phyloP scores from a whole-genome alignment of 768 basidiomycete species.

The Tulasnella sp. region DNA sequence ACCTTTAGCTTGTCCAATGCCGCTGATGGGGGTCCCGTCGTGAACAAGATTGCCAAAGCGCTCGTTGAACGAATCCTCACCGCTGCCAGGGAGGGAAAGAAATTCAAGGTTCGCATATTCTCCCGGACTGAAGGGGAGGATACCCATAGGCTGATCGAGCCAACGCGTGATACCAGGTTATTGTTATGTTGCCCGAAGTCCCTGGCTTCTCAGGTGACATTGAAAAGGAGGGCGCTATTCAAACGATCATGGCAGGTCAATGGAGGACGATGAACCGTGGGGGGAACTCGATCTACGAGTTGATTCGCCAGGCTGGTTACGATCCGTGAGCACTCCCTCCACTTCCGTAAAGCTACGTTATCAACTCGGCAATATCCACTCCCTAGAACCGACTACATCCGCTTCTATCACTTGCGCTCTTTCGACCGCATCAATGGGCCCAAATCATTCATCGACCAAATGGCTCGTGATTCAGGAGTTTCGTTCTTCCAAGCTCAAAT shows the following conservation, averaged over 20 bases:
- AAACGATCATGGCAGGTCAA: conserved; percentile 62
- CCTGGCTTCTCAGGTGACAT: conserved; percentile 88
- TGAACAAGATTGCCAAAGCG: conserved; percentile 79
- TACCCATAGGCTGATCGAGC: background rate
- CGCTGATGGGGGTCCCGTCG: conserved; percentile 56
- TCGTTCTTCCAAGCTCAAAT: conserved; percentile 82
- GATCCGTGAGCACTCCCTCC: conserved; percentile 57
- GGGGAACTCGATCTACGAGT: conserved; percentile 79
- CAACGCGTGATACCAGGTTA: conserved; percentile 48
- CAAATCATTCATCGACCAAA: conserved; percentile 19
- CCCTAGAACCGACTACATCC: conserved; percentile 71
- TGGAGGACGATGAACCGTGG: conserved; percentile 81
- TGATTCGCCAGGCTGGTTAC: conserved; percentile 67
- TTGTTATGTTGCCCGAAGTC: conserved; percentile 84
- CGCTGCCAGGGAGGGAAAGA: conserved; percentile 63
- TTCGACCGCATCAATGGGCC: conserved; percentile 52
- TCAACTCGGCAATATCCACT: background rate
- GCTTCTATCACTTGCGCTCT: conserved; percentile 86
- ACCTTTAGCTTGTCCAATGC: conserved; percentile 59
- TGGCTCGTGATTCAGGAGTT: conserved; percentile 42
- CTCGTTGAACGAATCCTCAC: conserved; percentile 78
- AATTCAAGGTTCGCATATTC: conserved; percentile 60
- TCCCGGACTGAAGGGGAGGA: background rate
- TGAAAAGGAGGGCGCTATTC: conserved; percentile 56
- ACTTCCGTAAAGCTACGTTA: background rate